A percentile compares a stretch with the other conserved stretches of the same genome.
Evolutionary conservation across 176 grass and related monocot genomes (phyloP).

Genomic region (Guadua angustifolia): DNA sequence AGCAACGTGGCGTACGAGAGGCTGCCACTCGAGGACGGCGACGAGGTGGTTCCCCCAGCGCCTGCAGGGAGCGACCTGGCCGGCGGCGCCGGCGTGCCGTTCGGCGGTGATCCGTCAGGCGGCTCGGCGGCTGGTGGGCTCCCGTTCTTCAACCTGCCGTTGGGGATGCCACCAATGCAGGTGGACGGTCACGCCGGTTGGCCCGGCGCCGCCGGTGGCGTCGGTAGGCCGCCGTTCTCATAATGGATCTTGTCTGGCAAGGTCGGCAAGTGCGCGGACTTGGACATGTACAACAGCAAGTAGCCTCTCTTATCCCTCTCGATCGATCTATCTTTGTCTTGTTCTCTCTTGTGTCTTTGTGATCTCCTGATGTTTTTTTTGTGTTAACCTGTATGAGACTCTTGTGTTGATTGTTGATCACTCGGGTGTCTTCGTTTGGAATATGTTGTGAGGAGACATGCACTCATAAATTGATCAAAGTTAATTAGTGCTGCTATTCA

Average conservation of each 20-base stretch:
- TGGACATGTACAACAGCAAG: conserved; percentile 53
- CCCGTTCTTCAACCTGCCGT: conserved; percentile 86
- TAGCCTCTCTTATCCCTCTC: conserved; percentile 44
- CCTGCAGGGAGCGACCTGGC: conserved; percentile 42
- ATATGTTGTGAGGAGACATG: conserved; percentile 43
- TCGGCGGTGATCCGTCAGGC: conserved; percentile 29
- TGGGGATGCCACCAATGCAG: conserved; percentile 83
- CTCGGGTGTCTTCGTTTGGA: conserved; percentile 36
- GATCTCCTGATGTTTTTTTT: conserved; percentile 48
- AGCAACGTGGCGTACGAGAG: conserved; percentile 99
- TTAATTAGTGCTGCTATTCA: conserved; percentile 33
- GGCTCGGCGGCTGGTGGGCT: conserved; percentile 42
- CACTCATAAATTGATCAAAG: conserved; percentile 55
- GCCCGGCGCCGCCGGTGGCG: conserved; percentile 35
- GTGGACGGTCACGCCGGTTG: conserved; percentile 65
- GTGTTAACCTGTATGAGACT: conserved; percentile 50
- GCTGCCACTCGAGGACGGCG: conserved; percentile 85
- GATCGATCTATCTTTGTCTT: background rate
- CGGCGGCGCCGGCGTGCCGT: conserved; percentile 39
- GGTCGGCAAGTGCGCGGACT: conserved; percentile 24
- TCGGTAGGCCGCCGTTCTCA: conserved; percentile 54
- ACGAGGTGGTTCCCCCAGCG: conserved; percentile 63
- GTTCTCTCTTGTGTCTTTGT: conserved; percentile 34
- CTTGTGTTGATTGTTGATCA: conserved; percentile 48
- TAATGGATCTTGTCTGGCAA: conserved; percentile 24